These are phyloP conservation scores for Fusarium transvaalense DNA, from an alignment of 2,329 filamentous ascomycete genomes.

Conservation along the genomic window DNA sequence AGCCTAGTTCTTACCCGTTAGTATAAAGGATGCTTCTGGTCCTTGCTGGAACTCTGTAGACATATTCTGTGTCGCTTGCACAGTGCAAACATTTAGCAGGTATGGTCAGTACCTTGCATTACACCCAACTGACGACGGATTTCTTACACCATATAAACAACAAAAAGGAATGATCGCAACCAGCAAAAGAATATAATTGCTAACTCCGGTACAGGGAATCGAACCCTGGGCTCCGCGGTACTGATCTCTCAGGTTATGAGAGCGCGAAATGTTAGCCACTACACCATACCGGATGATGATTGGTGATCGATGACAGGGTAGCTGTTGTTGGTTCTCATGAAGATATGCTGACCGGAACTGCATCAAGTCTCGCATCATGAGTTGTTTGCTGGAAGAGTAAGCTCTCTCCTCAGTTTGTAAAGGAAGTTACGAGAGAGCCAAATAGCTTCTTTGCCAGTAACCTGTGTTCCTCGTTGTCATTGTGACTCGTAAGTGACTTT, in stretches of 20 bases:
- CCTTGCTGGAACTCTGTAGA: constrained; percentile 34
- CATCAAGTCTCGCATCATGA: no score
- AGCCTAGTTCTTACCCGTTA: background rate
- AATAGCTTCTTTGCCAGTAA: no score
- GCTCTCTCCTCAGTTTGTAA: no score
- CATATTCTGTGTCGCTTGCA: background rate
- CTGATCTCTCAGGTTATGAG: constrained; percentile 7
- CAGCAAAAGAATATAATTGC: background rate
- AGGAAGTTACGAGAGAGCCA: no score
- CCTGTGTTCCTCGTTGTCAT: no score
- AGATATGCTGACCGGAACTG: no score
- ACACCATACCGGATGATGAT: constrained; percentile 50
- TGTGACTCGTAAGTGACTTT: no score
- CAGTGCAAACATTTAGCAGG: background rate
- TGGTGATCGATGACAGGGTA: background rate
- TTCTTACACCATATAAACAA: background rate
- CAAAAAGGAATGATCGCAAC: background rate
- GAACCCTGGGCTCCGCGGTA: constrained; percentile 11
- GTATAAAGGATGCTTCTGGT: constrained; percentile 25
- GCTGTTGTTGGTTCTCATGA: no score
- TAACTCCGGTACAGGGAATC: constrained; percentile 12
- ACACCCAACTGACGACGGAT: background rate
- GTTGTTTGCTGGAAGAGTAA: no score
- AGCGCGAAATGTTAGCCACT: constrained; percentile 47
- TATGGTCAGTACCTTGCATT: background rate